phyloP scores from a whole-genome alignment of 345 rosid genomes.

The Hibiscus syriacus region DNA sequence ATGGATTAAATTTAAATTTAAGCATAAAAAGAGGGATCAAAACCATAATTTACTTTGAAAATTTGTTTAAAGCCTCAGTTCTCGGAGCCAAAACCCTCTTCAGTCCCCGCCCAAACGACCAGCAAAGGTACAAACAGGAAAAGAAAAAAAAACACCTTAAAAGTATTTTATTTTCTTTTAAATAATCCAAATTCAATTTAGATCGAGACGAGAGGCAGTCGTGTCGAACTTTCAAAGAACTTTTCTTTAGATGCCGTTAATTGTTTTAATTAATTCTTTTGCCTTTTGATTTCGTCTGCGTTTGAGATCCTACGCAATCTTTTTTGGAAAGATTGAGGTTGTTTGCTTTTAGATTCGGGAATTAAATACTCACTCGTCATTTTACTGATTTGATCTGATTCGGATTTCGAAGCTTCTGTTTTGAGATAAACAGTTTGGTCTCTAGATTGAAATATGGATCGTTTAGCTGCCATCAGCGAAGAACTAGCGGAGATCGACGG shows the following conservation, averaged over 20 bases:
- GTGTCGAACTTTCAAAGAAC: too few relatives aligned
- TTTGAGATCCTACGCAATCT: neutral
- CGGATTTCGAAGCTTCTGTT: neutral
- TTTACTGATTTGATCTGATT: neutral
- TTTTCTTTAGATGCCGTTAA: neutral
- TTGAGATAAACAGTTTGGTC: neutral
- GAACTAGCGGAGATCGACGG: constrained; percentile 83
- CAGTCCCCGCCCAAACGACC: too few relatives aligned
- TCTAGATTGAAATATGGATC: constrained; percentile 43
- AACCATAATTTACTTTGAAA: too few relatives aligned
- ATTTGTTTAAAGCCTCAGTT: too few relatives aligned
- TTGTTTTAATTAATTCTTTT: neutral
- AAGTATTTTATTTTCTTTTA: too few relatives aligned
- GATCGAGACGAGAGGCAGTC: too few relatives aligned
- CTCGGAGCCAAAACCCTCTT: too few relatives aligned
- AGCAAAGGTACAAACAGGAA: too few relatives aligned
- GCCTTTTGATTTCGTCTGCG: neutral
- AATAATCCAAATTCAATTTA: too few relatives aligned
- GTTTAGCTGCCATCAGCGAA: constrained; percentile 56
- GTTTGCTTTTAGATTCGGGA: neutral
- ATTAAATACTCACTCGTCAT: neutral
- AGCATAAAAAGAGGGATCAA: too few relatives aligned
- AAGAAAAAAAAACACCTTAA: too few relatives aligned
- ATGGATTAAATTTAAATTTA: too few relatives aligned
- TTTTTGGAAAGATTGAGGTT: neutral